Evolutionary conservation across 2,329 filamentous ascomycete species (phyloP).

Genomic region (Nectriaceae sp.): DNA sequence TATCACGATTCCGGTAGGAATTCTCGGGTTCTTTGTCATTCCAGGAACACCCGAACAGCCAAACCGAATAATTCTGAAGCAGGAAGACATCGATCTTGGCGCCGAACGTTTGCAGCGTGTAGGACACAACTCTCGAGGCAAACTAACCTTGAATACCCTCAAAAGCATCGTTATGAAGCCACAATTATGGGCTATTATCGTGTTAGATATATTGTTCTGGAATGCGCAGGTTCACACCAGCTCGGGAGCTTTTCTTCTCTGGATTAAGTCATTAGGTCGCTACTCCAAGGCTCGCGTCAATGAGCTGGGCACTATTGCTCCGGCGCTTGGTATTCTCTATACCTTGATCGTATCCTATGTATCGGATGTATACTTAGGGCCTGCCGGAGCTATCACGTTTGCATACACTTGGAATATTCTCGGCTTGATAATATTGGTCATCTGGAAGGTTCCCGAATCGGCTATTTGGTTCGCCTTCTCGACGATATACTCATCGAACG

Average conservation of each 20-base stretch:
- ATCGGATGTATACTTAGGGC: slow-evolving; percentile 54
- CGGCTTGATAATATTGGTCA: slow-evolving; percentile 52
- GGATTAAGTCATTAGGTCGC: slow-evolving; percentile 56
- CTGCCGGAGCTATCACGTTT: slow-evolving; percentile 56
- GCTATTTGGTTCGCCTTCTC: slow-evolving; percentile 35
- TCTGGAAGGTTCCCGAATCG: slow-evolving; percentile 57
- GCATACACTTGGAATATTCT: slow-evolving; percentile 52
- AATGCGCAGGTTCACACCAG: slow-evolving; percentile 49
- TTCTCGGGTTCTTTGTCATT: slow-evolving; percentile 52
- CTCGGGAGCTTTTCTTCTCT: slow-evolving; percentile 55
- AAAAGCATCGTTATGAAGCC: slow-evolving; percentile 40
- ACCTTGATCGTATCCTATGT: slow-evolving; percentile 55
- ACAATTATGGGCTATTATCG: slow-evolving; percentile 52
- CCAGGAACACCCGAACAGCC: slow-evolving; percentile 49
- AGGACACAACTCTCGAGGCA: slow-evolving; percentile 42
- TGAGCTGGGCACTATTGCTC: slow-evolving; percentile 52
- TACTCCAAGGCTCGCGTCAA: slow-evolving; percentile 51
- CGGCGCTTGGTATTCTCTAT: slow-evolving; percentile 59
- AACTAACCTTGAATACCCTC: slow-evolving; percentile 33
- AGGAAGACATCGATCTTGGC: slow-evolving; percentile 49
- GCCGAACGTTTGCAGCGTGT: slow-evolving; percentile 45
- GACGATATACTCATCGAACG: slow-evolving; percentile 49
- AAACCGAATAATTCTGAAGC: slow-evolving; percentile 47
- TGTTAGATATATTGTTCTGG: slow-evolving; percentile 59
- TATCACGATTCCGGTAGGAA: slow-evolving; percentile 55